Evolutionary conservation across 228 moss, liverwort and hornwort species (phyloP).

Genomic region (Sphagnum fallax): DNA sequence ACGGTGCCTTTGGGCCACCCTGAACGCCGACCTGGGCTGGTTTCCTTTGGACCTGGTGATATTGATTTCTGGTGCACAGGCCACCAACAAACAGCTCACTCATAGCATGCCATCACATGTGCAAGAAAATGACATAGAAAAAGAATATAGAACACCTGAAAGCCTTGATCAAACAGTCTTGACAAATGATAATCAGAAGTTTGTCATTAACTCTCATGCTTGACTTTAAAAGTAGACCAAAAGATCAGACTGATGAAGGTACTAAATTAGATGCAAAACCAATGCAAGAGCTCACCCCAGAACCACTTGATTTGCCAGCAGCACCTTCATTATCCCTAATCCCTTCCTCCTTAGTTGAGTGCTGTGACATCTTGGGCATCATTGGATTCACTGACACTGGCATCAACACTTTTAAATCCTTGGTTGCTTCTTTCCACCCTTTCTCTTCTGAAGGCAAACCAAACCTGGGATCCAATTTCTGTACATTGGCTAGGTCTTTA

Average conservation of each 20-base stretch:
- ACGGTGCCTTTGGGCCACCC: constrained; percentile 99
- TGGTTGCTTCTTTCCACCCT: constrained; percentile 38
- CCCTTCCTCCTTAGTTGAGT: constrained; percentile 49
- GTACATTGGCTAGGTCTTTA: not conserved
- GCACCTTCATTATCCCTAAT: constrained; percentile 61
- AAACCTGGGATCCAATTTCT: constrained; percentile 28
- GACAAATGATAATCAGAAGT: not conserved
- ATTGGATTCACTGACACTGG: constrained; percentile 49
- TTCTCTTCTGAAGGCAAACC: constrained; percentile 46
- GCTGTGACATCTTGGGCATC: constrained; percentile 72
- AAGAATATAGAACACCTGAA: not conserved
- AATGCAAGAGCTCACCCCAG: no score
- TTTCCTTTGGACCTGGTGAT: constrained; percentile 82
- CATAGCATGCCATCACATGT: not conserved
- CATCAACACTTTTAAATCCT: constrained; percentile 57
- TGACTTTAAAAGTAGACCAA: no score
- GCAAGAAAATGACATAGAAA: not conserved
- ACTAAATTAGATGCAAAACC: no score
- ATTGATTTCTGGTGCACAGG: constrained; percentile 40
- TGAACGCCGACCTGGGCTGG: constrained; percentile 73
- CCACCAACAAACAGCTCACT: not conserved
- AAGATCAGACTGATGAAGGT: no score
- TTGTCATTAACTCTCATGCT: no score
- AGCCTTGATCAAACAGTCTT: not conserved
- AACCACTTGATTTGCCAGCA: constrained; percentile 27